Evolutionary conservation across 495 filamentous ascomycete genomes (phyloP), one percentile per base, ranked within the genome.

Genomic region (Penicillium lagena): DNA sequence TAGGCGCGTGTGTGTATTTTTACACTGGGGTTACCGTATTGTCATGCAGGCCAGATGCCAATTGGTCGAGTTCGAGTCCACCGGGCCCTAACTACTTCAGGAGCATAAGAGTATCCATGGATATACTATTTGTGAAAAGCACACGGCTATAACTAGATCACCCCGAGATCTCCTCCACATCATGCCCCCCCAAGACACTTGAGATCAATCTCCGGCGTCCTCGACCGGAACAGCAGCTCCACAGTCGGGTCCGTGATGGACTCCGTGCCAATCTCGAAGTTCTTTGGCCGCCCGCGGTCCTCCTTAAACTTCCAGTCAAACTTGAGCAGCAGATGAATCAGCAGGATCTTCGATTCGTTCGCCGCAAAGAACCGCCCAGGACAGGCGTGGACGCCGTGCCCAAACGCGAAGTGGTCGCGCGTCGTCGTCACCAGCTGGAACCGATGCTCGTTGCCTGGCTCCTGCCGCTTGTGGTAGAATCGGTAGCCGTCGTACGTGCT

Each of bases 361-460:
- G 59, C 52, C 2, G 75, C 77, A 42, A 79, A 76, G 54, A 78
- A 76, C 10, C 76, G 59, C 1, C 77, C 76, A 6, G 76, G 73
- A 42, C 76, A 79, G 0, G 80, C 76, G 42, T 82, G 73, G 31
- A 59, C 41, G 7, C 77, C 76, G 39, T 71, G 62, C 0, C 76
- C 75, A 42, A 77, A 80, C 1, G 51, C 57, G 7, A 71, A 58
- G 43, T 70, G 60, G 17, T 72, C 60, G n/a, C 52, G 38, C 22
- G 60, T 69, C 0, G 76, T 74, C 28, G 62, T 62, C 4, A 73
- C 72, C 27, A 77, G 49, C 41, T 77, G 75, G 33, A 63, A 63
- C 7, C 42, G 29, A 30, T 71, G 54, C 43, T 75, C 69, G 17
- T 67, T 61, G 29, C 70, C 73, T 1, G 63, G 58, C 35, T 63